These are phyloP conservation scores for Lagenidium sp. DNA, from an alignment of 352 stramenopile species.

Conservation along the genomic window DNA sequence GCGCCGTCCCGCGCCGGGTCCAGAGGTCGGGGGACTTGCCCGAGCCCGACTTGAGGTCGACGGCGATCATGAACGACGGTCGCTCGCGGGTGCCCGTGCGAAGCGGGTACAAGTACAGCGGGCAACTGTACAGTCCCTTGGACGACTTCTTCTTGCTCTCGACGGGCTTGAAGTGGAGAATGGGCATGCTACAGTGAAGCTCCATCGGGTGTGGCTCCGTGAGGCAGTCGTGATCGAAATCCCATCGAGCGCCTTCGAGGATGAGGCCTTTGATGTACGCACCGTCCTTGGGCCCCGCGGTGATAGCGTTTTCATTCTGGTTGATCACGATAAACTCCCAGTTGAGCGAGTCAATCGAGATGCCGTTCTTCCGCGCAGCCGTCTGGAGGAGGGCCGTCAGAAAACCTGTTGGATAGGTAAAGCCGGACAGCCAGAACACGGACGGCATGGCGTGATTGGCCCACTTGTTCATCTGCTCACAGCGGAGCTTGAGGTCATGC, in stretches of 20 bases:
- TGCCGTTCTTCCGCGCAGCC: constrained; percentile 90
- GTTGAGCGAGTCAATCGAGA: constrained; percentile 92
- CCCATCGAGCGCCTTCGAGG: constrained; percentile 89
- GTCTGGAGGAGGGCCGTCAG: constrained; percentile 95
- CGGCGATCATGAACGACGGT: constrained; percentile 92
- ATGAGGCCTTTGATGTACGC: constrained; percentile 90
- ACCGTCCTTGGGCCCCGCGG: constrained; percentile 78
- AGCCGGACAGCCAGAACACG: constrained; percentile 93
- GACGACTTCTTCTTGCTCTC: constrained; percentile 91
- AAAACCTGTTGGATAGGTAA: constrained; percentile 96
- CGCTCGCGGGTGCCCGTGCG: constrained; percentile 92
- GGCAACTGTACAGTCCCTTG: constrained; percentile 92
- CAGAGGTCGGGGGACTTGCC: constrained; percentile 88
- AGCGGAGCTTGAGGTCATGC: constrained; percentile 83
- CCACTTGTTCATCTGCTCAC: constrained; percentile 90
- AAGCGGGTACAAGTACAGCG: constrained; percentile 95
- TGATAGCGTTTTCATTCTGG: constrained; percentile 78
- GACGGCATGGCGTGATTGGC: constrained; percentile 70
- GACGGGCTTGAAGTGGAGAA: constrained; percentile 94
- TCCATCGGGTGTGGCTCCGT: constrained; percentile 90
- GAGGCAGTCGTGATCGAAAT: constrained; percentile 87
- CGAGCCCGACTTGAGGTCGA: constrained; percentile 87
- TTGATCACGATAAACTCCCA: constrained; percentile 94
- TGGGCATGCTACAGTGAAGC: constrained; percentile 86
- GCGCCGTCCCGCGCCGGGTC: constrained; percentile 89